These are phyloP conservation scores for Euphrasia confusa DNA, from an alignment of 257 asterid genomes.

Conservation along the genomic window DNA sequence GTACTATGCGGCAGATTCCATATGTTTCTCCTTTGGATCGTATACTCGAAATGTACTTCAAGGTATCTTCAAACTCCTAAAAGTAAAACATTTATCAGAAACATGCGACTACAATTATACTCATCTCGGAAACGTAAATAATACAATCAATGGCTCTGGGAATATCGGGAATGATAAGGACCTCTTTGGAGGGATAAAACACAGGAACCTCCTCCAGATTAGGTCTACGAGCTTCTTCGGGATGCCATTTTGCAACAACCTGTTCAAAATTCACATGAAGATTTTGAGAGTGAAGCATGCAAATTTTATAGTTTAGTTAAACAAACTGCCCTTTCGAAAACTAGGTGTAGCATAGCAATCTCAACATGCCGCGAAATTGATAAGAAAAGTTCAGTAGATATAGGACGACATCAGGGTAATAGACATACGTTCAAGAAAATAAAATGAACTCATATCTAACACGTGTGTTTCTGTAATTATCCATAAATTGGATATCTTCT, in stretches of 20 bases:
- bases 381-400: constrained; percentile 5
- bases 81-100: neutral
- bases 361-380: neutral
- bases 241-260: constrained; percentile 86
- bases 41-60: constrained; percentile 76
- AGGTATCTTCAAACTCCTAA: constrained; percentile 88
- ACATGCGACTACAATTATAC: neutral
- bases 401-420: neutral
- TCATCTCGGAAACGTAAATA: neutral
- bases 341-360: constrained; percentile 7
- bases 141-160: constrained; percentile 6
- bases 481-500: neutral
- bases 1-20: constrained; percentile 97
- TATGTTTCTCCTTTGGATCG: constrained; percentile 76
- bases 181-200: constrained; percentile 96
- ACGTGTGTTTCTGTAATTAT: neutral
- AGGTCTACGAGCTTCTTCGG: constrained; percentile 75
- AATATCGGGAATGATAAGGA: constrained; percentile 26
- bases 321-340: neutral
- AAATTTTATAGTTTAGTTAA: neutral
- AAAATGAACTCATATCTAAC: neutral
- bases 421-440: neutral
- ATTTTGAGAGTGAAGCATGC: constrained; percentile 14
- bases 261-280: constrained; percentile 38
- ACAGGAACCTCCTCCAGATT: constrained; percentile 82